Base-by-base conservation (phyloP, 495 filamentous ascomycete species). In the Hypoxylon lenormandii region DNA sequence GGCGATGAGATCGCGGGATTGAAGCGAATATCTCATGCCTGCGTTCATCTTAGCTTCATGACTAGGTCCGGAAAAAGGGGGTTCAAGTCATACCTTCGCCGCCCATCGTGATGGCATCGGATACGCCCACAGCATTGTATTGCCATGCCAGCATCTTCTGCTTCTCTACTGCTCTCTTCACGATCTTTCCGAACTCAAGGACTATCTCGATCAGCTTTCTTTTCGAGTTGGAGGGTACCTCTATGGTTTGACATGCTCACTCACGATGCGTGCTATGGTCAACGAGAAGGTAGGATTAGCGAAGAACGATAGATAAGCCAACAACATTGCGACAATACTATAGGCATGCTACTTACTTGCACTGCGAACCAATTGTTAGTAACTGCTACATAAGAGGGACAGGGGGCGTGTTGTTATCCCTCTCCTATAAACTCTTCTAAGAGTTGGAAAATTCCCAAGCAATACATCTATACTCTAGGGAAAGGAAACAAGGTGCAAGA, bases 11-110 rank as follows among this genome's bases (percentile, higher is more conserved):
- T 98, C 95, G 43, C 95, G 85, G 13, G 91, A 92, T 78, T 98
- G 94, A n/a, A 98, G 87, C 13, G 93, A 97, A 78, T 93, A 98
- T 48, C 95, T 82, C 94, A 98, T 98, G 63, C 94, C 93, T 97
- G 54, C n/a, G 55, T 28, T 57, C 63, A 74, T 49, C 69, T 55
- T 57, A 64, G 52, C 62, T 51, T 43, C 11, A 47, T 4, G 10
- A n/a, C 37, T 5, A 26, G 5, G 23, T 5, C 23, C 23, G 10
- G 30, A 16, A 15, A 47, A 63, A 22, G 54, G 23, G 26, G 18
- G 40, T 18, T 58, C 33, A 23, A 49, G 46, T 51, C 81, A 66
- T 64, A 94, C 93, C 94, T 81, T 97, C 92, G 60, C 91, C 91
- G 45, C 95, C 93, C 95, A 97, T 97, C 10, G 94, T 97, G 72